These are phyloP conservation scores for Dendrocalamus latiflorus DNA, from an alignment of 202 grass and related monocot species.

Conservation along the genomic window DNA sequence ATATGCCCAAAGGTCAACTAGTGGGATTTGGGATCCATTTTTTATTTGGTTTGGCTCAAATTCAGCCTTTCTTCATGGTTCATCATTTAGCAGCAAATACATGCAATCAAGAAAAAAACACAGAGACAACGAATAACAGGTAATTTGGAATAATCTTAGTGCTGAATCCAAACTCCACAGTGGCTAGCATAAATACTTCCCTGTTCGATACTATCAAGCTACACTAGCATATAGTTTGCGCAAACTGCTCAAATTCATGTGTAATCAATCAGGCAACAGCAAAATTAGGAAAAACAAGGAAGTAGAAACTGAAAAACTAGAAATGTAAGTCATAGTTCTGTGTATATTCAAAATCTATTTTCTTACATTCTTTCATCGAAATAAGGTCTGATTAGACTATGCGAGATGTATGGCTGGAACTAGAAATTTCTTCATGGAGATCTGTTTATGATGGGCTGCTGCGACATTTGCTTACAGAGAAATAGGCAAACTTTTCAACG, in stretches of 20 bases:
- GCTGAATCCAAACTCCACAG: not conserved
- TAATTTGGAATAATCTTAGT: not conserved
- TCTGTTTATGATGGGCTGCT: too few relatives aligned
- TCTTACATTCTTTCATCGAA: too few relatives aligned
- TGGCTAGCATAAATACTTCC: not conserved
- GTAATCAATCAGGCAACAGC: not conserved
- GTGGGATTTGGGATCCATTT: too few relatives aligned
- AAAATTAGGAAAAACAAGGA: not conserved
- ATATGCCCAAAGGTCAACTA: too few relatives aligned
- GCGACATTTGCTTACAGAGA: too few relatives aligned
- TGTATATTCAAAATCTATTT: not conserved
- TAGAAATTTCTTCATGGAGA: too few relatives aligned
- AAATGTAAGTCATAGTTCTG: not conserved
- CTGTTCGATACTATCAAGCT: not conserved
- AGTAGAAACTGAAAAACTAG: not conserved
- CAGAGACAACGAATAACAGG: not conserved
- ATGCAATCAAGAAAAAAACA: not conserved
- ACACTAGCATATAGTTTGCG: not conserved
- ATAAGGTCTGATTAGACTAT: too few relatives aligned
- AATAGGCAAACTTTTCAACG: too few relatives aligned
- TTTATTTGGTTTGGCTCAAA: too few relatives aligned
- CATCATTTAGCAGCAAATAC: not conserved
- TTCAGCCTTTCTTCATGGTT: not conserved
- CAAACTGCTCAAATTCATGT: not conserved
- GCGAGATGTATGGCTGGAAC: too few relatives aligned